phyloP scores from a whole-genome alignment of 2,329 filamentous ascomycete genomes.

The Aspergillus brasiliensis region DNA sequence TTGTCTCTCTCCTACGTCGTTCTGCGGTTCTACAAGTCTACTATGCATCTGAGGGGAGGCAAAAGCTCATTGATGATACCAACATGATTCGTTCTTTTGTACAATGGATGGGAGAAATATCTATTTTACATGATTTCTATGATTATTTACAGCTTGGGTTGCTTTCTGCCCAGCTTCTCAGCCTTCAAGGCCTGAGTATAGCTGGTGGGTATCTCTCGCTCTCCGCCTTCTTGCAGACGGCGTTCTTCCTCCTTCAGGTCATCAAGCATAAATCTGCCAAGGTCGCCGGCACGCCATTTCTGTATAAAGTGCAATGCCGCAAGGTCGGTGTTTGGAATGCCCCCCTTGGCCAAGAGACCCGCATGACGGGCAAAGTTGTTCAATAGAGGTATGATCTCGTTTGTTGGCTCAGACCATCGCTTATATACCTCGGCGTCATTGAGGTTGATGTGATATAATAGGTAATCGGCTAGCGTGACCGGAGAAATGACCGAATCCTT shows the following conservation, averaged over 20 bases:
- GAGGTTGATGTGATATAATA: slow-evolving; percentile 81
- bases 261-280: slow-evolving; percentile 81
- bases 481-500: slow-evolving; percentile 83
- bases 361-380: slow-evolving; percentile 70
- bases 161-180: slow-evolving; percentile 37
- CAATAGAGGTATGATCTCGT: slow-evolving; percentile 76
- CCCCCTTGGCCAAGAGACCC: slow-evolving; percentile 75
- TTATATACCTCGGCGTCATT: slow-evolving; percentile 64
- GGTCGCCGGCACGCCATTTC: slow-evolving; percentile 73
- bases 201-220: slow-evolving; percentile 40
- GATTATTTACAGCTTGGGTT: slow-evolving; percentile 25
- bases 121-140: slow-evolving; percentile 15
- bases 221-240: slow-evolving; percentile 43
- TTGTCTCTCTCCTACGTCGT: slow-evolving; percentile 1
- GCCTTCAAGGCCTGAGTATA: slow-evolving; percentile 47
- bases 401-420: slow-evolving; percentile 71
- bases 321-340: slow-evolving; percentile 68
- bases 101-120: slow-evolving; percentile 19
- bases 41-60: slow-evolving; percentile 16
- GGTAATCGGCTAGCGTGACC: slow-evolving; percentile 81
- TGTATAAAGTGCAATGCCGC: slow-evolving; percentile 80
- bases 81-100: slow-evolving; percentile 25
- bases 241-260: slow-evolving; percentile 66
- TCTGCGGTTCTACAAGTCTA: slow-evolving; percentile 9
- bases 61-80: slow-evolving; percentile 22